phyloP scores from a whole-genome alignment of 768 basidiomycete species.

The Pleurotus citrinopileatus region DNA sequence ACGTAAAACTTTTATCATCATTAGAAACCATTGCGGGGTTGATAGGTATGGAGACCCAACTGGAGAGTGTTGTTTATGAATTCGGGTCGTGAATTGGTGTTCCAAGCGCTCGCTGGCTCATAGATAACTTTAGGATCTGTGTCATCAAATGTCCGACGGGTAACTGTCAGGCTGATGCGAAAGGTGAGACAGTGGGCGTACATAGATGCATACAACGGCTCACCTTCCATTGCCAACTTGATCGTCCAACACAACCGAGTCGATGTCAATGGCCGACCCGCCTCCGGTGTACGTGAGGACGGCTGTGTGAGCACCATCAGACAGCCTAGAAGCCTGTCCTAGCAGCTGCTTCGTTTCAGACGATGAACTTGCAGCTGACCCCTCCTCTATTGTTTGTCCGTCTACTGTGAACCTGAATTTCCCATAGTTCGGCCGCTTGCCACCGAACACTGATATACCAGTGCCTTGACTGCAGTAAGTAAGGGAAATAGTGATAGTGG shows the following conservation, averaged over 20 bases:
- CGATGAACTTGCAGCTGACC: slow-evolving; percentile 28
- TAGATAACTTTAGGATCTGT: slow-evolving; percentile 35
- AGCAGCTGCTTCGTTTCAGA: slow-evolving; percentile 35
- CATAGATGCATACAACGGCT: slow-evolving; percentile 6
- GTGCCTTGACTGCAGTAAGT: slow-evolving; percentile 32
- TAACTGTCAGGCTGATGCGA: slow-evolving; percentile 20
- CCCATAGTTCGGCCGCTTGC: slow-evolving; percentile 43
- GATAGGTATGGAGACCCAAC: slow-evolving; percentile 26
- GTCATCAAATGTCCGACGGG: slow-evolving; percentile 38
- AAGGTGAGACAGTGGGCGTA: slow-evolving; percentile 1
- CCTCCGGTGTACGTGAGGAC: slow-evolving; percentile 43
- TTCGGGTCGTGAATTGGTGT: slow-evolving; percentile 19
- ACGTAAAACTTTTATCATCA: slow-evolving; percentile 33
- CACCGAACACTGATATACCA: slow-evolving; percentile 51
- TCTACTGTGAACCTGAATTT: slow-evolving; percentile 43
- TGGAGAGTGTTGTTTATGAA: slow-evolving; percentile 41
- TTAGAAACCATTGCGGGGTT: background rate
- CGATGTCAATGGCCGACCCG: slow-evolving; percentile 43
- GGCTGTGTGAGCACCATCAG: slow-evolving; percentile 44
- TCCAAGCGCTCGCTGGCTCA: slow-evolving; percentile 36
- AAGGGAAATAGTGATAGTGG: background rate
- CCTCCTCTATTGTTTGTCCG: slow-evolving; percentile 31
- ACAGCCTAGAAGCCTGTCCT: slow-evolving; percentile 38
- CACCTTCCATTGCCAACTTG: slow-evolving; percentile 36
- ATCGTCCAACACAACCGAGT: slow-evolving; percentile 41